Evolutionary conservation across 495 filamentous ascomycete genomes (phyloP).

Genomic region (Penicillium dipodomyicola): DNA sequence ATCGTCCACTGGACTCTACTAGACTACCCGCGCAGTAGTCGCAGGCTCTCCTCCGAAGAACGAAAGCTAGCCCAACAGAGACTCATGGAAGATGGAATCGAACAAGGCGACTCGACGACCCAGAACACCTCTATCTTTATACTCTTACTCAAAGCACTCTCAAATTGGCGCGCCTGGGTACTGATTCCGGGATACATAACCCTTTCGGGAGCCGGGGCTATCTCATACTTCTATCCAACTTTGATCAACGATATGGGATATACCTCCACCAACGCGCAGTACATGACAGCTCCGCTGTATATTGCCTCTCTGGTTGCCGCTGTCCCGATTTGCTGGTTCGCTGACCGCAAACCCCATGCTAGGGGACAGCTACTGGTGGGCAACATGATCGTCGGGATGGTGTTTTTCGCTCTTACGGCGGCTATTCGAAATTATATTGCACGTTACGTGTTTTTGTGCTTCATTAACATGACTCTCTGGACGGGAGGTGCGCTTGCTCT

Average conservation of each 20-base stretch:
- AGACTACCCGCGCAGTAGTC: constrained; percentile 9
- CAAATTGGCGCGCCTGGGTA: constrained; percentile 8
- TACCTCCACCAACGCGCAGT: constrained; percentile 32
- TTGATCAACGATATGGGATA: constrained; percentile 44
- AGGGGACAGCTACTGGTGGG: neutral
- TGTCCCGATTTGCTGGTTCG: constrained; percentile 1
- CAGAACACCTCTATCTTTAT: neutral
- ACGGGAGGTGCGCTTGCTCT: constrained; percentile 8
- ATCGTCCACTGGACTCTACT: constrained; percentile 14
- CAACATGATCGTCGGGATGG: constrained; percentile 1
- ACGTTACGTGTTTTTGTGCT: constrained; percentile 11
- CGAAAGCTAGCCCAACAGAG: constrained; percentile 1
- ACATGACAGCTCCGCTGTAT: constrained; percentile 42
- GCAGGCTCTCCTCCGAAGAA: neutral
- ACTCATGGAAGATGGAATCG: constrained; percentile 2
- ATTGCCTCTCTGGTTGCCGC: constrained; percentile 20
- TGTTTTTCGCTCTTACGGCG: constrained; percentile 14
- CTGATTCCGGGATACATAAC: constrained; percentile 6
- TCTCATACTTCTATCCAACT: constrained; percentile 41
- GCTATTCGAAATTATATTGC: constrained; percentile 8
- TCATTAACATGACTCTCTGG: constrained; percentile 12
- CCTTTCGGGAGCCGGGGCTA: constrained; percentile 11
- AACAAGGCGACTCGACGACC: neutral
- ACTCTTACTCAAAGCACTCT: neutral
- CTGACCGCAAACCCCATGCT: neutral